A percentile compares a stretch with the other conserved stretches of the same genome.
These are phyloP conservation scores for Aspergillus terreus DNA, from an alignment of 2,329 filamentous ascomycete genomes.

Conservation along the genomic window DNA sequence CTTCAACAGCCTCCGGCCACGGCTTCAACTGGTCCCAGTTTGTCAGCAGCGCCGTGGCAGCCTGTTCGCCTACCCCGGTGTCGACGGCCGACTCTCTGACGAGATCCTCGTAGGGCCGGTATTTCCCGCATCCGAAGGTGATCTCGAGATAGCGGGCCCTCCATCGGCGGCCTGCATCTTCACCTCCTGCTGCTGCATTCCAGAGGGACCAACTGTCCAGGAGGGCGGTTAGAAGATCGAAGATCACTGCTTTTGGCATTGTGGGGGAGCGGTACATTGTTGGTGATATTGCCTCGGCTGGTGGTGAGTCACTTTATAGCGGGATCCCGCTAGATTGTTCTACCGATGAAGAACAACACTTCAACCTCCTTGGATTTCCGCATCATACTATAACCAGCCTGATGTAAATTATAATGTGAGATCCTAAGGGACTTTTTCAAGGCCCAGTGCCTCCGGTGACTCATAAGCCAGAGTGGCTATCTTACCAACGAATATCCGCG, in stretches of 20 bases:
- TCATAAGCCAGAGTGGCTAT: too few relatives aligned
- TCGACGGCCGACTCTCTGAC: constrained; percentile 1
- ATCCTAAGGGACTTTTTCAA: too few relatives aligned
- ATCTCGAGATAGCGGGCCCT: neutral
- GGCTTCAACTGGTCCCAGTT: constrained; percentile 3
- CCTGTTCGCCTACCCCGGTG: neutral
- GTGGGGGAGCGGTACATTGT: neutral
- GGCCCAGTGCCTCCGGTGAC: too few relatives aligned
- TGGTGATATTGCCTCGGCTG: too few relatives aligned
- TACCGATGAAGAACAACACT: too few relatives aligned
- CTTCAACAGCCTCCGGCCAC: neutral
- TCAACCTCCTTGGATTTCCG: too few relatives aligned
- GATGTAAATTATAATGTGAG: too few relatives aligned
- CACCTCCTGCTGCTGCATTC: neutral
- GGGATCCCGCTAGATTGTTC: too few relatives aligned
- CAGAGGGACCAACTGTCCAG: constrained; percentile 4
- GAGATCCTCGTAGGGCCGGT: constrained; percentile 3
- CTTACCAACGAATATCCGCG: too few relatives aligned
- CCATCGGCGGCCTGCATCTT: neutral
- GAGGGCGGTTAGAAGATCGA: constrained; percentile 5
- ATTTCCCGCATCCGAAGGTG: constrained; percentile 2
- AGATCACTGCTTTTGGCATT: constrained; percentile 1
- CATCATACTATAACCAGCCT: too few relatives aligned
- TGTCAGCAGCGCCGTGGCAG: neutral
- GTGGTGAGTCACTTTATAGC: too few relatives aligned